Percentiles rank a stretch among this genome's conserved stretches.
phyloP scores from a whole-genome alignment of 2,329 filamentous ascomycete species.

The Helotiales sp. region DNA sequence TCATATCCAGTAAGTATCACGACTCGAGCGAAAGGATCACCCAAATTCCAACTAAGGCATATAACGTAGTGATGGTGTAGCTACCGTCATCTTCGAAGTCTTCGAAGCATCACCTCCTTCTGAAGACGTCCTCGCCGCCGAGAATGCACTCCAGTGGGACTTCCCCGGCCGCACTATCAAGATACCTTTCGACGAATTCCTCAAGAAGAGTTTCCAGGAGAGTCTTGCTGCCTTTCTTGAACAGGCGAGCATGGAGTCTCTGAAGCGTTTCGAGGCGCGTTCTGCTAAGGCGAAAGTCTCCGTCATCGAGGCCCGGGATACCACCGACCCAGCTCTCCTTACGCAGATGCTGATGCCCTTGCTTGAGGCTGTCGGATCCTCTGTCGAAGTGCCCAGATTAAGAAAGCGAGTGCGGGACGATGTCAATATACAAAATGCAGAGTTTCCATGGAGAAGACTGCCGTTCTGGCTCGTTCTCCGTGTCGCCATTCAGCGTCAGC shows the following conservation, averaged over 20 bases:
- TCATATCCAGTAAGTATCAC: constrained; percentile 41
- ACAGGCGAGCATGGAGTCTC: constrained; percentile 56
- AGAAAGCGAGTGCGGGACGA: constrained; percentile 68
- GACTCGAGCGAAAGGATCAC: constrained; percentile 15
- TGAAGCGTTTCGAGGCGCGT: constrained; percentile 57
- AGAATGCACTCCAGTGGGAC: constrained; percentile 59
- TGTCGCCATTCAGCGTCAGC: constrained; percentile 58
- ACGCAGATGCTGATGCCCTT: constrained; percentile 64
- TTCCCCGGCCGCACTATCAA: constrained; percentile 61
- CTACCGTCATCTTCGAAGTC: constrained; percentile 56
- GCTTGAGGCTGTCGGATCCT: constrained; percentile 57
- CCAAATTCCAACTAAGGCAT: constrained; percentile 23
- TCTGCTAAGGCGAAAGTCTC: constrained; percentile 55
- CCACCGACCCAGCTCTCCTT: constrained; percentile 60
- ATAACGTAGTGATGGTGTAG: constrained; percentile 29
- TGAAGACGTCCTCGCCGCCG: constrained; percentile 55
- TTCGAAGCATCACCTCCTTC: constrained; percentile 64
- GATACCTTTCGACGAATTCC: constrained; percentile 49
- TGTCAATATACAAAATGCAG: constrained; percentile 54
- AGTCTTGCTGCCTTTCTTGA: constrained; percentile 58
- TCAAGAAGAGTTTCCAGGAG: constrained; percentile 51
- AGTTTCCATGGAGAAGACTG: constrained; percentile 64
- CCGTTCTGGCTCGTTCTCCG: constrained; percentile 67
- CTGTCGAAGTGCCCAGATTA: constrained; percentile 46
- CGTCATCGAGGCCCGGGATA: constrained; percentile 61